Conservation (phyloP, 1,284 basidiomycete genomes). For the Apiotrichum siamense region DNA sequence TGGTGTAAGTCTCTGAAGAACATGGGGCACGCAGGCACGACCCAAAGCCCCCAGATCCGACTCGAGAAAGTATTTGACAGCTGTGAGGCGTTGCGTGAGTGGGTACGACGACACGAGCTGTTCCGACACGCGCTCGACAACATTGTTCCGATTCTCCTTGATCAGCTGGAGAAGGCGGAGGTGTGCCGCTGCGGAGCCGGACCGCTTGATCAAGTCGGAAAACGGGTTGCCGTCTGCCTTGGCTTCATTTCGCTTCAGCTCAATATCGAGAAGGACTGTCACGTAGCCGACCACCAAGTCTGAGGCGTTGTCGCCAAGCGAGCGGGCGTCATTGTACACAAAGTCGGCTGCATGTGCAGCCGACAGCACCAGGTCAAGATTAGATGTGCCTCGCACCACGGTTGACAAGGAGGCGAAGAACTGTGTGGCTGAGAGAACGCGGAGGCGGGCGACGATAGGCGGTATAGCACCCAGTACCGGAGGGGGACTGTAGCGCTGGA, state of each 20-base stretch:
- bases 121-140: neutral
- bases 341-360: conserved; percentile 5
- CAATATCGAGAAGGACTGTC: conserved; percentile 21
- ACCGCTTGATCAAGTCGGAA: neutral
- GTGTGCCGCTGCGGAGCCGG: neutral
- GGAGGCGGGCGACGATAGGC: conserved; percentile 22
- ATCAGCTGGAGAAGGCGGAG: conserved; percentile 2
- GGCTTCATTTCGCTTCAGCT: conserved; percentile 7
- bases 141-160: neutral
- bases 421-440: conserved; percentile 16
- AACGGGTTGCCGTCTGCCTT: neutral
- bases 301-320: conserved; percentile 10
- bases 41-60: conserved; percentile 10
- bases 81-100: neutral
- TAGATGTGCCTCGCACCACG: conserved; percentile 9
- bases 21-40: neutral
- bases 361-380: conserved; percentile 5
- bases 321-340: conserved; percentile 1
- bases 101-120: conserved; percentile 5
- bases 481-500: conserved; percentile 28
- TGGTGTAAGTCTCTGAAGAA: conserved; percentile 18
- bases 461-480: conserved; percentile 33
- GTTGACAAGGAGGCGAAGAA: conserved; percentile 23
- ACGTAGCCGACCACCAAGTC: conserved; percentile 9
- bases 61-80: conserved; percentile 10